These are phyloP conservation scores for Glycine soja DNA, from an alignment of 306 rosid species.

Conservation along the genomic window DNA sequence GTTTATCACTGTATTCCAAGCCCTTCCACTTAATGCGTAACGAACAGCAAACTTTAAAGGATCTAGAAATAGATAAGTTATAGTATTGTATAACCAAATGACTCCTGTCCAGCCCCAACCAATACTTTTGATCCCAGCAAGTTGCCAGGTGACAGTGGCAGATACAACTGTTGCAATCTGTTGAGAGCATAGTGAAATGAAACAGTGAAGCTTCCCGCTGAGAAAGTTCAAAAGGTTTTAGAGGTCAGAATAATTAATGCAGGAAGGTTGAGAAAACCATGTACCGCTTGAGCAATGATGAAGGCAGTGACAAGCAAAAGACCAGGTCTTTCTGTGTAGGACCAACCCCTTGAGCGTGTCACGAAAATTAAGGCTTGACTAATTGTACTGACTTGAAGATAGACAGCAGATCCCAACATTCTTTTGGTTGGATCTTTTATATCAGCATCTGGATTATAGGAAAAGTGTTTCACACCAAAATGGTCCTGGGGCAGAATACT, in stretches of 20 bases:
- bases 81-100: conserved; percentile 64
- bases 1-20: conserved; percentile 69
- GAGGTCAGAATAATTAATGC: conserved; percentile 9
- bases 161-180: conserved; percentile 77
- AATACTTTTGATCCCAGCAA: conserved; percentile 58
- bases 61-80: conserved; percentile 65
- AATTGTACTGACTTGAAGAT: conserved; percentile 78
- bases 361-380: conserved; percentile 79
- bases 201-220: conserved; percentile 6
- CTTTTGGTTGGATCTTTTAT: conserved; percentile 5
- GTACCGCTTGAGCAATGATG: conserved; percentile 71
- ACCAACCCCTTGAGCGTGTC: conserved; percentile 75
- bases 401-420: conserved; percentile 65
- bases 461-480: conserved; percentile 52
- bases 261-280: neutral
- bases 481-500: conserved; percentile 48
- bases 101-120: conserved; percentile 77
- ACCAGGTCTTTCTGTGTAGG: conserved; percentile 73
- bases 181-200: conserved; percentile 14
- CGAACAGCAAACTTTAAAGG: conserved; percentile 77
- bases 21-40: conserved; percentile 70
- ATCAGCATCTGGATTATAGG: neutral
- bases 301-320: conserved; percentile 64
- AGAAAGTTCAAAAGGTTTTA: conserved; percentile 13
- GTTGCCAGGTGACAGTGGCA: conserved; percentile 52